Evolutionary conservation across 2,329 filamentous ascomycete genomes (phyloP), one percentile per base, ranked within the genome.

Genomic region (Alternaria viburni): DNA sequence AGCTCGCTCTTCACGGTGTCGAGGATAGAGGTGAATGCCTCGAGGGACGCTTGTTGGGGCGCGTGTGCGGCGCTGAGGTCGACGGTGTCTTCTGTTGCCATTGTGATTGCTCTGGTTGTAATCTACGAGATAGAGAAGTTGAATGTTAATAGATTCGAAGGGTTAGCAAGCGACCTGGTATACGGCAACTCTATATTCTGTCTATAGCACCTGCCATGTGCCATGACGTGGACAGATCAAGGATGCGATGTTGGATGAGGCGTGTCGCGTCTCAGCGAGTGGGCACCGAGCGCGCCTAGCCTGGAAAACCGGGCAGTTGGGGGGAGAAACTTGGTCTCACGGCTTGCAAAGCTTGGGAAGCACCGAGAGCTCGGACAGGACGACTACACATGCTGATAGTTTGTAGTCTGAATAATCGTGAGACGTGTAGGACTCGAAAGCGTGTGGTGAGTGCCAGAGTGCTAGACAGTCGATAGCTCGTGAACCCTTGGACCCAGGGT

Each of bases 71-170:
- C 73, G 51, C 62, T 65, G 36, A 80, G 74, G 47, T 74, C 64
- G 19, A 79, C 77, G 11, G 74, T 77, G 23, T 78, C 77, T 70
- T 76, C 74, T 15, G 77, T 79, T 11, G 79, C 79, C 79, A 80
- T 81, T 44, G 44, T 69, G 47, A 3, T 4, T 32, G 21, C 19
- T 36, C 12, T 32, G 4, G 5, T 5, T 23, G 28, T 51, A 23
- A 17, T 0, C 21, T 23, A 6, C 7, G 23, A 1, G 10, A 4
- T n/a, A 23, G 4, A 13, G 1, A 19, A 21, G 49, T 4, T 32
- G 3, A 9, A 11, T 11, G 41, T 17, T 41, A 9, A 23, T 11
- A 25, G 3, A 4, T 23, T 2, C 2, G 9, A 12, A 19, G 3
- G 0, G 8, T 17, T 2, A 23, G 49, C n/a, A 9, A 11, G 4